phyloP scores from a whole-genome alignment of 441 rosid genomes.

The Melastoma candidum region DNA sequence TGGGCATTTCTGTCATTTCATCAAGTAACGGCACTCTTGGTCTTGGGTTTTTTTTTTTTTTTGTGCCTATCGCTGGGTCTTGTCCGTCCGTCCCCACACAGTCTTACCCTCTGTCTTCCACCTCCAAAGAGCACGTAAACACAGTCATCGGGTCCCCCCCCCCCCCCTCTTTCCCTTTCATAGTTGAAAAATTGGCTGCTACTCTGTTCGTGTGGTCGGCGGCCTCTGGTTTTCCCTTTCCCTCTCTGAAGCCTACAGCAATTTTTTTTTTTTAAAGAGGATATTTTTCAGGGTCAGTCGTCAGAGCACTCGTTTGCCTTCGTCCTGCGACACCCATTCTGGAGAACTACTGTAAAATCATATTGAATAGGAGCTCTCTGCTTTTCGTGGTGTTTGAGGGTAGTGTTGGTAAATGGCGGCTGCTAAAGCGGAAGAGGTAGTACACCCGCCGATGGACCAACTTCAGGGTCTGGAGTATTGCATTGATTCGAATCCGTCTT shows the following conservation, averaged over 20 bases:
- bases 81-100: constrained; percentile 6
- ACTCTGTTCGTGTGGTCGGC: no score
- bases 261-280: no score
- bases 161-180: constrained; percentile 13
- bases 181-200: no score
- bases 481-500: constrained; percentile 97
- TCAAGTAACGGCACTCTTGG: constrained; percentile 44
- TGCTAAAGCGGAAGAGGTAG: constrained; percentile 87
- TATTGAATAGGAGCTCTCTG: constrained; percentile 3
- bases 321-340: no score
- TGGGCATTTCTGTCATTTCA: constrained; percentile 52
- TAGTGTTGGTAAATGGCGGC: constrained; percentile 42
- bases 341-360: no score
- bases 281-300: no score
- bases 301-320: no score
- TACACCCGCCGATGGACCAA: constrained; percentile 93
- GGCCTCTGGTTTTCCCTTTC: no score
- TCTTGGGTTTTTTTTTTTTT: constrained; percentile 1
- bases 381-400: no score
- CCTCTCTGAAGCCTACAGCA: no score
- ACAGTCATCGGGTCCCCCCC: constrained; percentile 2
- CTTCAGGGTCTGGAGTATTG: constrained; percentile 99
- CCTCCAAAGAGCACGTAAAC: background rate
- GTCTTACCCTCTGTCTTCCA: constrained; percentile 1
- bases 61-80: constrained; percentile 6